Conservation (phyloP, 306 rosid species). For the Lathyrus aphaca region DNA sequence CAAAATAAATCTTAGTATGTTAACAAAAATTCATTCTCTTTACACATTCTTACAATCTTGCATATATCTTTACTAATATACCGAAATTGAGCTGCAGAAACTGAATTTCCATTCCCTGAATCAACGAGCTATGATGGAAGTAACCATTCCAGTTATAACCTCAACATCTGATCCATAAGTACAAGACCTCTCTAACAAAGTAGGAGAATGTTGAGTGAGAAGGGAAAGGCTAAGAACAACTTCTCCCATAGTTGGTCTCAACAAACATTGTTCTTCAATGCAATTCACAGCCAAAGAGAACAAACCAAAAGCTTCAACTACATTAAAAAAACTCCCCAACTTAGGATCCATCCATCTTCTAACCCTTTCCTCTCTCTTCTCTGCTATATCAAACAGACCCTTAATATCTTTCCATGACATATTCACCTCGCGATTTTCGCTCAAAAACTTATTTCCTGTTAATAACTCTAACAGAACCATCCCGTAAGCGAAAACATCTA, state of each 20-base stretch:
- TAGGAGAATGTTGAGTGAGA: constrained; percentile 40
- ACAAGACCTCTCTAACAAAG: constrained; percentile 27
- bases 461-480: constrained; percentile 61
- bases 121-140: constrained; percentile 40
- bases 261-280: constrained; percentile 46
- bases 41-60: neutral
- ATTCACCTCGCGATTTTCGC: constrained; percentile 46
- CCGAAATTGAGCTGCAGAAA: neutral
- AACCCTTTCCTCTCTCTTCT: constrained; percentile 45
- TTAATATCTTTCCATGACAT: constrained; percentile 56
- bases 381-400: constrained; percentile 45
- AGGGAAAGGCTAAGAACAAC: constrained; percentile 56
- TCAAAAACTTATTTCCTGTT: constrained; percentile 55
- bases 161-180: constrained; percentile 16
- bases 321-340: constrained; percentile 39
- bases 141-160: neutral
- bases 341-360: constrained; percentile 63
- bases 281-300: constrained; percentile 52
- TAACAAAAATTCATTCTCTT: neutral
- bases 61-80: neutral
- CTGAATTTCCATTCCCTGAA: neutral
- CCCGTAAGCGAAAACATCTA: constrained; percentile 69
- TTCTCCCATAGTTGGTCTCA: constrained; percentile 60
- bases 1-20: neutral
- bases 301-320: constrained; percentile 55